Evolutionary conservation across 2,329 filamentous ascomycete species (phyloP), one percentile per base, ranked within the genome.

Genomic region (Akanthomyces muscarius): DNA sequence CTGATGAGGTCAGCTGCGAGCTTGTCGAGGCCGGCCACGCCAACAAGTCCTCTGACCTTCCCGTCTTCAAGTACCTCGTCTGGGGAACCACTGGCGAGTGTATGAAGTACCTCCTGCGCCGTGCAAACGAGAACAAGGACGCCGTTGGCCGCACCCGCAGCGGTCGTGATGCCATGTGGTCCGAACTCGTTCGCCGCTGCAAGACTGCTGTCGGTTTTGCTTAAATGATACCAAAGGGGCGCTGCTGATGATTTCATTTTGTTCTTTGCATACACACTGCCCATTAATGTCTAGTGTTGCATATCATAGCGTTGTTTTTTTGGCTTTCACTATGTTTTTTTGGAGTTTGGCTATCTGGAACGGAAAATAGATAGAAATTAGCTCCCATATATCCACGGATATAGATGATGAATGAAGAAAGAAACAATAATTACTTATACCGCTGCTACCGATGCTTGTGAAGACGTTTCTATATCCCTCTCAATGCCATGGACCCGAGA

Each of bases 1-100:
- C 94, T 1, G 94, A 98, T 69, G 93, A 97, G 72, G 87, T 98
- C 59, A 92, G 89, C 73, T 88, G 85, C 71, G 84, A 86, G 72
- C 76, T 88, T 16, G 74, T 77, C 38, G 73, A 77, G 65, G 75
- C 75, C 11, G 70, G 72, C 60, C 70, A 71, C 59, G 68, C 66
- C 21, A 61, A 65, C 59, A 68, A 68, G 62, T 64, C 68, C 11
- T 61, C 68, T 16, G 65, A 68, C 8, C 78, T 89, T 47, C 81
- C 89, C 21, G 88, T 88, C 25, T 89, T 86, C 76, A 89, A 89
- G 76, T 89, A 89, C 69, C 76, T 89, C 16, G 86, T 88, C 33
- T 89, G 87, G 87, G 87, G 87, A 10, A 84, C 85, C 14, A 88
- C 86, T 1, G 84, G 85, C 63, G 91, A 97, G 78, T 97, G 93